phyloP scores from a whole-genome alignment of 768 basidiomycete species.

The Favolaschia claudopus region DNA sequence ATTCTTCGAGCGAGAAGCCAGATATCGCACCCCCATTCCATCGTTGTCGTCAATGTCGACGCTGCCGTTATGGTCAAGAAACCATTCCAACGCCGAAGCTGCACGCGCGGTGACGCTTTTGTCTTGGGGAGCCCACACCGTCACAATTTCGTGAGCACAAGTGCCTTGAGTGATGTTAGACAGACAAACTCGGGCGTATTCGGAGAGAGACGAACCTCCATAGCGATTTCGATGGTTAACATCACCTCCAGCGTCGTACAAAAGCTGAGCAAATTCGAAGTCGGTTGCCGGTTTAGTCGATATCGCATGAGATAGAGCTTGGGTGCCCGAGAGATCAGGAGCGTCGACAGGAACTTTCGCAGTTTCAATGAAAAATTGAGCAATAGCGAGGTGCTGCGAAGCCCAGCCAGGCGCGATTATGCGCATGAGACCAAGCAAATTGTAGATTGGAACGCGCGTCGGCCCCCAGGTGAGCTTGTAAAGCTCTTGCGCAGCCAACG shows the following conservation, averaged over 20 bases:
- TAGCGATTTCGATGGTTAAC: slow-evolving; percentile 50
- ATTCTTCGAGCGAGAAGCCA: slow-evolving; percentile 18
- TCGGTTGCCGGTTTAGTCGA: slow-evolving; percentile 51
- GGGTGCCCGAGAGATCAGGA: slow-evolving; percentile 48
- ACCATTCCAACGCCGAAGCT: slow-evolving; percentile 43
- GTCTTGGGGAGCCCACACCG: slow-evolving; percentile 36
- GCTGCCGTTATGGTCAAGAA: slow-evolving; percentile 51
- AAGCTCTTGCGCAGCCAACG: slow-evolving; percentile 37
- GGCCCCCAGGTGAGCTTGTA: slow-evolving; percentile 48
- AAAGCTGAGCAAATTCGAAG: slow-evolving; percentile 48
- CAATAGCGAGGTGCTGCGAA: slow-evolving; percentile 36
- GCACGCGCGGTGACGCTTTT: slow-evolving; percentile 32
- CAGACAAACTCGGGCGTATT: background rate
- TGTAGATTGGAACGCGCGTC: slow-evolving; percentile 47
- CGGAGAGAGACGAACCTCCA: slow-evolving; percentile 29
- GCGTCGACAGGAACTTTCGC: slow-evolving; percentile 47
- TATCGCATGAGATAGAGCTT: slow-evolving; percentile 48
- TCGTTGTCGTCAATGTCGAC: slow-evolving; percentile 49
- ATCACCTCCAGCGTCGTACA: slow-evolving; percentile 51
- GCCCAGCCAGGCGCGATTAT: slow-evolving; percentile 33
- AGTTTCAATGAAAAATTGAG: slow-evolving; percentile 40
- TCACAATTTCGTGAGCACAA: slow-evolving; percentile 46
- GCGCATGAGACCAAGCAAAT: slow-evolving; percentile 42
- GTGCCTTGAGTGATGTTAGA: slow-evolving; percentile 18
- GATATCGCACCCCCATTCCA: slow-evolving; percentile 38